Evolutionary conservation across 352 stramenopile species (phyloP), one percentile per base, ranked within the genome.

Genomic region (Pseudoperonospora humuli): DNA sequence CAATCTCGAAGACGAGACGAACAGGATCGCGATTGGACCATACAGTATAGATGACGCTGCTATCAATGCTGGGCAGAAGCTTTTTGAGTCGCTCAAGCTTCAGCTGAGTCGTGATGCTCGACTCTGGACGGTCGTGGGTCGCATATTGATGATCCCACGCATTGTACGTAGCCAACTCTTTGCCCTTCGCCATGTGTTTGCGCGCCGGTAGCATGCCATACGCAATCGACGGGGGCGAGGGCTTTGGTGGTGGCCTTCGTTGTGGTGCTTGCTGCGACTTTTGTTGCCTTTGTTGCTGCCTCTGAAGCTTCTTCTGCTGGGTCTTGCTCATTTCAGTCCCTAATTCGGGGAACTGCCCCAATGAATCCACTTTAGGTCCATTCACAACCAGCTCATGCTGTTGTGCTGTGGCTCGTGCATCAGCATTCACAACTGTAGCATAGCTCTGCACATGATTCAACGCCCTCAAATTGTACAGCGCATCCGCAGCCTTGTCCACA

Each of bases 1-100:
- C 15, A 15, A 3, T 27, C 0, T 28, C 10, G 6, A 20, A 5
- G 37, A 34, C 1, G 3, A 45, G 19, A 25, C 17, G 24, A 47
- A 3, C 0, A 33, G 32, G 21, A 17, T 8, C 36, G 0, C n/a
- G 10, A 36, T 23, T 5, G 5, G 20, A 20, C 15, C 45, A 31
- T 59, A 85, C 75, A 14, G 75, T 73, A 45, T 74, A 57, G 32
- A 87, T 73, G 9, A 84, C 44, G 36, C 67, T 71, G 18, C 47
- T 47, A 45, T 79, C 63, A 35, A 87, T 65, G 13, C 29, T 61
- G 7, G 75, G 72, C n/a, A 87, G 49, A n/a, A 84, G 39, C 6
- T 61, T 46, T 26, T 78, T 61, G 4, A 87, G 60, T 5, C 75
- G 70, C 40, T 85, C 64, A 20, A 85, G 57, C 60, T 85, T 87